Conservation (phyloP, 2,329 filamentous ascomycete genomes). For the Cadophora gregata region DNA sequence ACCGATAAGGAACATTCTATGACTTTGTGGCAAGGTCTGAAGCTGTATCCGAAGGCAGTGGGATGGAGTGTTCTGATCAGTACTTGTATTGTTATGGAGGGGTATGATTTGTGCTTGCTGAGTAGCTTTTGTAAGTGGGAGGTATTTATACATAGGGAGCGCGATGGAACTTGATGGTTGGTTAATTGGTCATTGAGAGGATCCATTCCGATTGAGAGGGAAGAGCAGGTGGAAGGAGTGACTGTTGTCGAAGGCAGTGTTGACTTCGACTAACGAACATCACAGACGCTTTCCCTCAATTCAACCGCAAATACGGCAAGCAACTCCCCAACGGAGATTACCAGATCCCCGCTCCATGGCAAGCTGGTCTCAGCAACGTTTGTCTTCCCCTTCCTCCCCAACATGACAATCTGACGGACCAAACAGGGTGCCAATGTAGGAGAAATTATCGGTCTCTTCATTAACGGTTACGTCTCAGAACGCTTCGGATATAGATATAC, state of each 20-base stretch:
- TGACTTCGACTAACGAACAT: constrained; percentile 35
- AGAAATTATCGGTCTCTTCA: constrained; percentile 56
- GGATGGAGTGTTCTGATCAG: constrained; percentile 84
- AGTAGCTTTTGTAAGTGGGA: constrained; percentile 40
- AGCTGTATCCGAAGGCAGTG: constrained; percentile 85
- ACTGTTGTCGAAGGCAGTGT: too few species aligned
- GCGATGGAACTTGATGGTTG: not conserved
- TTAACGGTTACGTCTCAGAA: constrained; percentile 56
- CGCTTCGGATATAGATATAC: constrained; percentile 58
- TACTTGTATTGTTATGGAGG: constrained; percentile 92
- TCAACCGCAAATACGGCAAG: constrained; percentile 47
- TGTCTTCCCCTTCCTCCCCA: constrained; percentile 8
- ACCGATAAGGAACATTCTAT: constrained; percentile 70
- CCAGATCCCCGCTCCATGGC: constrained; percentile 45
- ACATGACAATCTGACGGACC: constrained; percentile 14
- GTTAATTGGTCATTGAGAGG: too few species aligned
- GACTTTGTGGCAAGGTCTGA: constrained; percentile 77
- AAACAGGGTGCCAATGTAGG: constrained; percentile 42
- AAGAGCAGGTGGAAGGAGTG: not conserved
- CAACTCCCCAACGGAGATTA: constrained; percentile 42
- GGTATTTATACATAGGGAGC: not conserved
- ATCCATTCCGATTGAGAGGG: too few species aligned
- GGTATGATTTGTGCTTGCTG: constrained; percentile 69
- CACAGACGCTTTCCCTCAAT: constrained; percentile 41
- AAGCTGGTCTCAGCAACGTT: constrained; percentile 45